phyloP scores from a whole-genome alignment of 371 early-diverging fungal genomes.

The Chytridium lagenaria region DNA sequence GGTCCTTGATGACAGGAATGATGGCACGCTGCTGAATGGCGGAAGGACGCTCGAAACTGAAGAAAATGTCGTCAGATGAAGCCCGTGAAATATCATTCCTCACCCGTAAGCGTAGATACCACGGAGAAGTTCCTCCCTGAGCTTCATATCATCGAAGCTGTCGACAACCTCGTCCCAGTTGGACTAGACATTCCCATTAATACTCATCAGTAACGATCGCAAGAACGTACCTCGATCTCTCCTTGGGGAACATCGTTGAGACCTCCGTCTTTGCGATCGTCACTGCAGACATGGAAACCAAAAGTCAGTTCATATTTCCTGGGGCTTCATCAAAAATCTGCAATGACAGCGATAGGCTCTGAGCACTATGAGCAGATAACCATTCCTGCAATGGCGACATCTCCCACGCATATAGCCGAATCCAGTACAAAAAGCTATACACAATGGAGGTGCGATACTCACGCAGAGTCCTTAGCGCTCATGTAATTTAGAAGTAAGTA shows the following conservation, averaged over 20 bases:
- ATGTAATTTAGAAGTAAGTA: too few relatives aligned
- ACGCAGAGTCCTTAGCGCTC: constrained; percentile 9
- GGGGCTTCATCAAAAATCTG: too few relatives aligned
- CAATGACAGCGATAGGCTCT: too few relatives aligned
- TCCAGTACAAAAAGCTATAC: not conserved
- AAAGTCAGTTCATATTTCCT: not conserved
- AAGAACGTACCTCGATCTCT: constrained; percentile 32
- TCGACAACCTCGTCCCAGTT: constrained; percentile 69
- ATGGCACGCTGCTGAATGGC: constrained; percentile 99
- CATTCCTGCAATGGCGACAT: too few relatives aligned
- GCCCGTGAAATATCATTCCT: constrained; percentile 16
- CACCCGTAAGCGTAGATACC: constrained; percentile 97
- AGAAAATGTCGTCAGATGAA: not conserved
- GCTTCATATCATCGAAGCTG: constrained; percentile 90
- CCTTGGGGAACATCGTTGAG: constrained; percentile 37
- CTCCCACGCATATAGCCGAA: not conserved
- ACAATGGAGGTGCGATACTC: not conserved
- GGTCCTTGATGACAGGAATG: constrained; percentile 87
- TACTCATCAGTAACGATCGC: not conserved
- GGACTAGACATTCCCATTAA: constrained; percentile 17
- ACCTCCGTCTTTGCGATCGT: constrained; percentile 6
- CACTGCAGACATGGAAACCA: not conserved
- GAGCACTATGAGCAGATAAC: too few relatives aligned
- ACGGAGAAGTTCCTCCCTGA: constrained; percentile 94
- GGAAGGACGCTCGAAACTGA: constrained; percentile 83